Conservation (phyloP, 352 stramenopile species). For the Globisporangium heterothallicum region DNA sequence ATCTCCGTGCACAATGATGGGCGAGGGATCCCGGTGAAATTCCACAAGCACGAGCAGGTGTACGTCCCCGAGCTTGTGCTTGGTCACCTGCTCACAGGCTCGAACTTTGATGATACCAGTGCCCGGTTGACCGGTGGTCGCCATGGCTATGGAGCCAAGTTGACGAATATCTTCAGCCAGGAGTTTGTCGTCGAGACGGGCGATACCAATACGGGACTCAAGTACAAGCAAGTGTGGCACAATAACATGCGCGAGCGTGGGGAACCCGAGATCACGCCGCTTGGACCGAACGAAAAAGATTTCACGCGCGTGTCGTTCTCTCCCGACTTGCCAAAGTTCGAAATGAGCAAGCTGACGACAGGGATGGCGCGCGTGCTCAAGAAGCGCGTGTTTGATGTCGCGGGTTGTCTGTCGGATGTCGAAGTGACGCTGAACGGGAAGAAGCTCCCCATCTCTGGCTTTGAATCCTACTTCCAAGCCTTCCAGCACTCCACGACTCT, state of each 20-base stretch:
- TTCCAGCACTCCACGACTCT: constrained; percentile 72
- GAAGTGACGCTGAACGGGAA: constrained; percentile 92
- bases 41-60: constrained; percentile 96
- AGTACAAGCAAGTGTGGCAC: constrained; percentile 90
- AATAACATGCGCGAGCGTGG: constrained; percentile 95
- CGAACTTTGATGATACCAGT: constrained; percentile 98
- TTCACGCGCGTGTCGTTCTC: constrained; percentile 98
- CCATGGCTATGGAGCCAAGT: constrained; percentile 95
- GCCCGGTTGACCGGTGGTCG: constrained; percentile 95
- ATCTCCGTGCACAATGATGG: constrained; percentile 99
- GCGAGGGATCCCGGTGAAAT: constrained; percentile 95
- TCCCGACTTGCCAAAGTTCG: constrained; percentile 95
- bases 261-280: constrained; percentile 78
- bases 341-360: constrained; percentile 92
- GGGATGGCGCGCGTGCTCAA: constrained; percentile 93
- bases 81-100: constrained; percentile 97
- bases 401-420: constrained; percentile 92
- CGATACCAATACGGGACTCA: constrained; percentile 80
- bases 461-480: constrained; percentile 95
- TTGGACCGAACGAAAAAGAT: constrained; percentile 84
- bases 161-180: constrained; percentile 99
- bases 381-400: constrained; percentile 98
- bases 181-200: constrained; percentile 99
- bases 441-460: constrained; percentile 86
- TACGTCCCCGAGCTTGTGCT: constrained; percentile 99